Base-by-base conservation (phyloP, 352 stramenopile genomes). In the Phytopythium kandeliae region DNA sequence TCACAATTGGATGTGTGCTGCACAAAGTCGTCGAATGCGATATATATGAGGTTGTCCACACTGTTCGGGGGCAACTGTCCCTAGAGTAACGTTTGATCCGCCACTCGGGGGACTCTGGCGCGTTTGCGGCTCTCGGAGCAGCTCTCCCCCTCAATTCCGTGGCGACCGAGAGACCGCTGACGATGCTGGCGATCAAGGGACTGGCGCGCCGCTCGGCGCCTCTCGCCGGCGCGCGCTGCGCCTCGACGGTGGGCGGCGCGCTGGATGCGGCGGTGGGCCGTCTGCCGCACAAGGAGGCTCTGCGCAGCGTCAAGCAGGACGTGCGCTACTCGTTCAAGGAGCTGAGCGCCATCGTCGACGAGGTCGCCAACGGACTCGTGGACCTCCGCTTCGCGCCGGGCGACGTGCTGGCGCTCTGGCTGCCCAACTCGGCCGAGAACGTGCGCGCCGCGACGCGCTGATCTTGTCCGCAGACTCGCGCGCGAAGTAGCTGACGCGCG, bases 251-350 rank as follows among this genome's bases (percentile, higher is more conserved):
- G 22, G 80, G 85, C 45, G 78, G 60, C 26, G 54, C 76, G 8
- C 65, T 93, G 34, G 78, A 90, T n/a, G 77, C 85, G 46, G 82
- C 85, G 7, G 82, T 93, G 30, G 60, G 70, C 38, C 74, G 78
- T 21, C 62, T 95, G 53, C 85, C 85, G 51, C 85, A 95, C 66
- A 92, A 90, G 67, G 85, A 95, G 53, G 85, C 82, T 51, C 70
- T 95, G 57, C 85, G 78, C 51, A 86, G 69, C 60, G 67, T 92
- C 49, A 82, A 85, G 63, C 78, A 91, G 67, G 85, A 93, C 57
- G 63, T 92, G 43, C 85, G 82, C 49, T 92, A 77, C 74, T 92
- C 80, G 55, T 95, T 85, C 69, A 71, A 87, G 65, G 82, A 95
- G 60, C 78, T 95, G n/a, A 68, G 81, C 45, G 59, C 65, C 25